Conservation (phyloP, 192 early-diverging fungal species). For the Rhizophagus clarus region DNA sequence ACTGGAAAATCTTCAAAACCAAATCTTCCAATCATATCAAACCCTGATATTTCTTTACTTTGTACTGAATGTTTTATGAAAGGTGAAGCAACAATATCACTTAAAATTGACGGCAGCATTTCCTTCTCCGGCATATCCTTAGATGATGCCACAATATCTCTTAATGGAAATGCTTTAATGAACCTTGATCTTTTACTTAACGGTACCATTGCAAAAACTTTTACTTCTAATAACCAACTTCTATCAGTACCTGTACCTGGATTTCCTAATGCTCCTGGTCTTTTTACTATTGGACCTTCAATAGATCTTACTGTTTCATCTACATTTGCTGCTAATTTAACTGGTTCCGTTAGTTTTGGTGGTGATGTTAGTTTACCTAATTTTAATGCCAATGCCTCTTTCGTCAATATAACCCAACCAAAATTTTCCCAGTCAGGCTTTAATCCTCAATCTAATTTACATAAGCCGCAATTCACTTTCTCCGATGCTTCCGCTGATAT, state of each 20-base stretch:
- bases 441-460: background rate
- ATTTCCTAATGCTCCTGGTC: background rate
- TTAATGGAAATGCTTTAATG: background rate
- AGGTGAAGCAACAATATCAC: background rate
- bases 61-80: constrained; percentile 11
- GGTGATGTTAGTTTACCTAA: background rate
- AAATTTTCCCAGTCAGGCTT: background rate
- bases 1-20: constrained; percentile 12
- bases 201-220: background rate
- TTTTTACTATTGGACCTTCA: constrained; percentile 13
- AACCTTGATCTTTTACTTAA: background rate
- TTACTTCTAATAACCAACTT: background rate
- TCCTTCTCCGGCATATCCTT: background rate
- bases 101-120: background rate
- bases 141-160: background rate
- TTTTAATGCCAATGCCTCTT: background rate
- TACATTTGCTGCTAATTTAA: background rate
- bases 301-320: background rate
- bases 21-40: background rate
- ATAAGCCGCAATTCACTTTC: background rate
- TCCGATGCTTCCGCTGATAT: background rate
- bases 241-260: background rate
- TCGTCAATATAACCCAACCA: background rate
- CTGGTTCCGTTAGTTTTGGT: background rate
- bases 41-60: background rate